Conservation (phyloP, 176 grass and related monocot species). For the Oryza glaberrima region DNA sequence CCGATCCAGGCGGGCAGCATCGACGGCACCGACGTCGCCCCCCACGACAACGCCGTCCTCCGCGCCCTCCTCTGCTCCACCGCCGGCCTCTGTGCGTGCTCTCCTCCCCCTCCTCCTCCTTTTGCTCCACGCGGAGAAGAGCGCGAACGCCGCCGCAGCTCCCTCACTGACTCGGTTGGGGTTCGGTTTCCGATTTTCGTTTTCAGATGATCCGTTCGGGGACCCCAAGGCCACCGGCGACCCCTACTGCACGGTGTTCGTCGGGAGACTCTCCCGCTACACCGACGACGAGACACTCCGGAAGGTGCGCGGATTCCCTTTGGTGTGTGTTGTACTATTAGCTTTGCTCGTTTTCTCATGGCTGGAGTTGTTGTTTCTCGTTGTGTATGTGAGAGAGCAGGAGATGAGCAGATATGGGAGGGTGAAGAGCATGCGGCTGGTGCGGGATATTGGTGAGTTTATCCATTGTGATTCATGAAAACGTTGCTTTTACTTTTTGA, state of each 20-base stretch:
- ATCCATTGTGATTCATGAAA: neutral
- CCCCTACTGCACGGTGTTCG: constrained; percentile 84
- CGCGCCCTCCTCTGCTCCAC: constrained; percentile 84
- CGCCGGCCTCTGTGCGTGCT: constrained; percentile 73
- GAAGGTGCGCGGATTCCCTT: constrained; percentile 41
- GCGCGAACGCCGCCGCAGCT: too few species aligned
- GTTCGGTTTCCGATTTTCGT: neutral
- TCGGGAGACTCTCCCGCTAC: constrained; percentile 67
- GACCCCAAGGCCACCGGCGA: constrained; percentile 82
- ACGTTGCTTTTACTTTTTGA: neutral
- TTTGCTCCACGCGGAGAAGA: too few species aligned
- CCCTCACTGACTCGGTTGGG: neutral
- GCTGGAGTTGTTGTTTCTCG: constrained; percentile 17
- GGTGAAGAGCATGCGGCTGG: constrained; percentile 82
- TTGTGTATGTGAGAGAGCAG: constrained; percentile 40
- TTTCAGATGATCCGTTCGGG: constrained; percentile 85
- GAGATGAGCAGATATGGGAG: constrained; percentile 85
- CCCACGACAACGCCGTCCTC: constrained; percentile 90
- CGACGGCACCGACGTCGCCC: constrained; percentile 91
- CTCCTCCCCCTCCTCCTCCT: too few species aligned
- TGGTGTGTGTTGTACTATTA: neutral
- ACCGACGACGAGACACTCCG: constrained; percentile 75
- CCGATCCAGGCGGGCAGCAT: constrained; percentile 96
- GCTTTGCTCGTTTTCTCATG: constrained; percentile 24
- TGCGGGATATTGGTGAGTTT: constrained; percentile 74